phyloP scores from a whole-genome alignment of 257 asterid species.

The Mitragyna speciosa region DNA sequence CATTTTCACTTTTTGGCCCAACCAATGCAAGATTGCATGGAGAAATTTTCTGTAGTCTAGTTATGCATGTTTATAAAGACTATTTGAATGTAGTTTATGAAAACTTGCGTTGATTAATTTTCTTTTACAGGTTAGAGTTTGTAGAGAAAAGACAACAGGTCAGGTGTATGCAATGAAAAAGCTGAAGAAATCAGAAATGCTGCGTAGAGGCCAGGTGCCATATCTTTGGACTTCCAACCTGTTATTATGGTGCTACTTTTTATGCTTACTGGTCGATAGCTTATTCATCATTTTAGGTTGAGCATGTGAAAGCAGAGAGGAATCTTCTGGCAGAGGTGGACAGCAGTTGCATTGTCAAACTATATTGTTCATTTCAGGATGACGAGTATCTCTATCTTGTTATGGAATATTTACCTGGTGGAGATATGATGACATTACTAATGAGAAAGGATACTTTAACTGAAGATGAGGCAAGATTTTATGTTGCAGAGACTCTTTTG shows the following conservation, averaged over 20 bases:
- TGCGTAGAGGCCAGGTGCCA: constrained; percentile 97
- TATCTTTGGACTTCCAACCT: constrained; percentile 31
- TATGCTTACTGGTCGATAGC: constrained; percentile 19
- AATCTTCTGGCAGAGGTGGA: constrained; percentile 94
- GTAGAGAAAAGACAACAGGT: constrained; percentile 90
- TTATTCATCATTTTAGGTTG: constrained; percentile 57
- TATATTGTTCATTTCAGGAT: constrained; percentile 96
- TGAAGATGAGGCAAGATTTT: constrained; percentile 88
- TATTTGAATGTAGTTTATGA: neutral
- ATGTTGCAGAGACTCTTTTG: constrained; percentile 93
- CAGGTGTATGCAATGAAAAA: constrained; percentile 98
- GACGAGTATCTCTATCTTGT: constrained; percentile 90
- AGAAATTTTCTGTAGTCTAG: neutral
- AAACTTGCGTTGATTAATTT: constrained; percentile 20
- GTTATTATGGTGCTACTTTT: constrained; percentile 26
- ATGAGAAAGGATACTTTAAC: constrained; percentile 94
- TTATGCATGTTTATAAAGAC: neutral
- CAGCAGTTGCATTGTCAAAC: constrained; percentile 93
- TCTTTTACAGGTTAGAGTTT: constrained; percentile 73
- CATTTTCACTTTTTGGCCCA: neutral
- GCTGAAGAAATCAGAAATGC: constrained; percentile 98
- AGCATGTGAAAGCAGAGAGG: constrained; percentile 92
- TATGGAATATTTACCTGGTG: constrained; percentile 98
- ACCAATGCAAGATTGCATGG: neutral
- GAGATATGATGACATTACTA: constrained; percentile 97